Percentiles rank a stretch among this genome's conserved stretches.
These are phyloP conservation scores for Cystobasidium pallidum DNA, from an alignment of 1,284 basidiomycete species.

Conservation along the genomic window DNA sequence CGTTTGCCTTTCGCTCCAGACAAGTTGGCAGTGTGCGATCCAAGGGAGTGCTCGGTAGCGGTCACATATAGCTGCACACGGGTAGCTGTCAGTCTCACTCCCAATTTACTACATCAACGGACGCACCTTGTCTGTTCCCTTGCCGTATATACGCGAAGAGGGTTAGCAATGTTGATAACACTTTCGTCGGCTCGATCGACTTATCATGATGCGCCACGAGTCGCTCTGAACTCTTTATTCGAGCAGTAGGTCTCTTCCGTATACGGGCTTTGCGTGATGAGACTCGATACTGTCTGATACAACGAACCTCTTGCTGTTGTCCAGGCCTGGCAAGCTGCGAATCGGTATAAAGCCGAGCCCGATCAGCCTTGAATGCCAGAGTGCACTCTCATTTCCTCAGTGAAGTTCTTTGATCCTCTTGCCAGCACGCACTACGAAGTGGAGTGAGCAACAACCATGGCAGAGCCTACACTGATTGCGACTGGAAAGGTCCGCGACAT, in stretches of 20 bases:
- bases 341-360: constrained; percentile 12
- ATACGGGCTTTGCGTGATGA: not conserved
- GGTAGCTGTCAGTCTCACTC: not conserved
- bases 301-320: not conserved
- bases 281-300: not conserved
- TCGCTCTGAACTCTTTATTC: not conserved
- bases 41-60: constrained; percentile 41
- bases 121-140: constrained; percentile 41
- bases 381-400: not conserved
- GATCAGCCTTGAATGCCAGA: constrained; percentile 7
- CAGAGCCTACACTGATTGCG: constrained; percentile 64
- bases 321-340: not conserved
- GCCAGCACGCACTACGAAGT: not conserved
- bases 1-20: constrained; percentile 42
- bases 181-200: constrained; percentile 5
- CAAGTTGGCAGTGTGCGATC: constrained; percentile 40
- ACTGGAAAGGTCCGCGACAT: constrained; percentile 93
- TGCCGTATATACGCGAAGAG: constrained; percentile 34
- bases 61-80: constrained; percentile 40
- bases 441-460: not conserved
- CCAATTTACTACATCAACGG: not conserved
- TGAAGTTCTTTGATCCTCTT: not conserved
- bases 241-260: not conserved
- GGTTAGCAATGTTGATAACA: not conserved
- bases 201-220: constrained; percentile 28